Conservation (phyloP, 306 rosid species). For the Hippophae rhamnoides region DNA sequence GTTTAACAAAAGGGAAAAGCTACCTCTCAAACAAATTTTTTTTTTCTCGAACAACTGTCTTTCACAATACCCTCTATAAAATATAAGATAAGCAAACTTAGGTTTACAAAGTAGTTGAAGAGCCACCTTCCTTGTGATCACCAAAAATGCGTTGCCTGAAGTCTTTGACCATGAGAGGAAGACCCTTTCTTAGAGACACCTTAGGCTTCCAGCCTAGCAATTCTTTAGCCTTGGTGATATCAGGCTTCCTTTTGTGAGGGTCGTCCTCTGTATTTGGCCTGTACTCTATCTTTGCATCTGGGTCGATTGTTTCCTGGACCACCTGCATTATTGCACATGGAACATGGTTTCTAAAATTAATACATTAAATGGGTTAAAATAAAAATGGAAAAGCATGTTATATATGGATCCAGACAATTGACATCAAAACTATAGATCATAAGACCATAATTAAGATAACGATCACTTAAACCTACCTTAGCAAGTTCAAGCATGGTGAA, state of each 20-base stretch:
- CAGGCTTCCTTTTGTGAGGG: conserved; percentile 98
- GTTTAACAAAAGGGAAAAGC: too few species aligned
- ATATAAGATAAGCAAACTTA: too few species aligned
- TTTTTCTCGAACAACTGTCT: too few species aligned
- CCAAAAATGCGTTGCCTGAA: conserved; percentile 87
- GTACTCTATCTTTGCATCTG: conserved; percentile 84
- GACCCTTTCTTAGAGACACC: conserved; percentile 81
- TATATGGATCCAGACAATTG: too few species aligned
- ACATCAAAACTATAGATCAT: not conserved
- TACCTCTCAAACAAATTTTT: too few species aligned
- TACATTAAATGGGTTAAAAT: too few species aligned
- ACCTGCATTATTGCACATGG: conserved; percentile 36
- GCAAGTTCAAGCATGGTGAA: conserved; percentile 99
- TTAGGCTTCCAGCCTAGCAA: conserved; percentile 88
- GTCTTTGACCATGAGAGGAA: conserved; percentile 89
- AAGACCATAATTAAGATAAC: not conserved
- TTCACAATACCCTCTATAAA: too few species aligned
- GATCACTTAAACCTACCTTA: conserved; percentile 37
- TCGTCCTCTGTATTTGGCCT: conserved; percentile 90
- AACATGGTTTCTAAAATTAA: not conserved
- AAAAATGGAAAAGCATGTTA: not conserved
- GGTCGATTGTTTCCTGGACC: conserved; percentile 94
- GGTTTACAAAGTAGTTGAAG: conserved; percentile 27
- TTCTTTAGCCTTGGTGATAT: conserved; percentile 71
- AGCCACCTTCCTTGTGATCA: conserved; percentile 65